Conservation (phyloP, 441 rosid species). For the Sinapis alba region DNA sequence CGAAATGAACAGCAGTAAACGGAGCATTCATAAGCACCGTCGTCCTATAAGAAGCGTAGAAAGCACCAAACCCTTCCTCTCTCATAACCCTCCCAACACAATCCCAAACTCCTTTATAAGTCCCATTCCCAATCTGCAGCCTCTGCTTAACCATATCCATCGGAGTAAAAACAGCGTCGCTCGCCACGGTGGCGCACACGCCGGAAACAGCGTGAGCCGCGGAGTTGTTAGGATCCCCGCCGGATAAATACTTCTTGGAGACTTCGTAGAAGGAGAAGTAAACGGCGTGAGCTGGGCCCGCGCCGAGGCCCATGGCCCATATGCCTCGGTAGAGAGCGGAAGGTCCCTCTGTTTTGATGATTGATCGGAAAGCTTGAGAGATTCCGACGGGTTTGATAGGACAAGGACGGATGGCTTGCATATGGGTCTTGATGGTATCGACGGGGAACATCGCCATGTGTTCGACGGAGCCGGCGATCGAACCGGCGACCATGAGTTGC, state of each 20-base stretch:
- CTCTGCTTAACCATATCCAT: constrained; percentile 79
- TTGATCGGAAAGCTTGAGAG: constrained; percentile 66
- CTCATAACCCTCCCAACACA: constrained; percentile 52
- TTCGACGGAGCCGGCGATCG: constrained; percentile 84
- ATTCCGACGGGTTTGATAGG: constrained; percentile 72
- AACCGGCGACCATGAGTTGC: constrained; percentile 93
- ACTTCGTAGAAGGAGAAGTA: constrained; percentile 80
- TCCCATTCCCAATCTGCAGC: constrained; percentile 47
- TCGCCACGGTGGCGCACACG: constrained; percentile 48
- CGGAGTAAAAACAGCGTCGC: constrained; percentile 82
- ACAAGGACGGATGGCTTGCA: constrained; percentile 81
- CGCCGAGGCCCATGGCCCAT: constrained; percentile 92
- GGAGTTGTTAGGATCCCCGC: constrained; percentile 59
- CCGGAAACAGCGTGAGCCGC: constrained; percentile 83
- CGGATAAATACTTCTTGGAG: constrained; percentile 67
- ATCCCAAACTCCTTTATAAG: constrained; percentile 56
- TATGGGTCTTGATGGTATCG: constrained; percentile 82
- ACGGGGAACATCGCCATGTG: constrained; percentile 97
- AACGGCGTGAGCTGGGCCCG: constrained; percentile 95
- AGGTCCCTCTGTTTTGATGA: constrained; percentile 65
- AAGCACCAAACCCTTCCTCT: constrained; percentile 64
- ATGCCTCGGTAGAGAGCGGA: constrained; percentile 80
- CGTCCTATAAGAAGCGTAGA: constrained; percentile 67
- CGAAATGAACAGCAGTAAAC: constrained; percentile 65
- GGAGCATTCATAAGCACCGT: constrained; percentile 48